Evolutionary conservation across 306 rosid species (phyloP).

Genomic region (Acacia crassicarpa): DNA sequence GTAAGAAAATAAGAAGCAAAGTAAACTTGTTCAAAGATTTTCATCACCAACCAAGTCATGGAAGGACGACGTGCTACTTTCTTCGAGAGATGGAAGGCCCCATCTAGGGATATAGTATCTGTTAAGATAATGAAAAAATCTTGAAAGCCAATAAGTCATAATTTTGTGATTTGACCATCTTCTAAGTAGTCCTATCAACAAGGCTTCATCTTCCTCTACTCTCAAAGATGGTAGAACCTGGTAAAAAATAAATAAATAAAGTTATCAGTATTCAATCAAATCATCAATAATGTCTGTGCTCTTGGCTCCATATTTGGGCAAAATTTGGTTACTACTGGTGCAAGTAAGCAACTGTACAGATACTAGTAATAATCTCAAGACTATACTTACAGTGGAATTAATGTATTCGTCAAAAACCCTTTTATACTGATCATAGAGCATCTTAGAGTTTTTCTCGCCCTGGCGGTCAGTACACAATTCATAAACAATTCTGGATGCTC

Average conservation of each 20-base stretch:
- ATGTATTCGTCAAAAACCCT: slow-evolving; percentile 66
- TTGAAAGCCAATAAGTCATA: slow-evolving; percentile 73
- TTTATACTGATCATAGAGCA: slow-evolving; percentile 59
- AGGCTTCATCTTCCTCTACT: slow-evolving; percentile 66
- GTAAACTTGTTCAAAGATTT: neutral
- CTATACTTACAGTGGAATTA: slow-evolving; percentile 51
- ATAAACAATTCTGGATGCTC: slow-evolving; percentile 50
- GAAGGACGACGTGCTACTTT: slow-evolving; percentile 63
- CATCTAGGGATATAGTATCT: slow-evolving; percentile 53
- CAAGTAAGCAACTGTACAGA: neutral
- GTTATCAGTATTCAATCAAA: neutral
- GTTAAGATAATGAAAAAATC: slow-evolving; percentile 60
- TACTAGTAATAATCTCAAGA: neutral
- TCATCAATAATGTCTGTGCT: neutral
- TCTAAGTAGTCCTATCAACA: slow-evolving; percentile 71
- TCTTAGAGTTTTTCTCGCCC: slow-evolving; percentile 48
- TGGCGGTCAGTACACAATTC: slow-evolving; percentile 61
- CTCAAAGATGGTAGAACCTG: slow-evolving; percentile 75
- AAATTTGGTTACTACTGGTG: neutral
- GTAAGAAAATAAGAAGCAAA: neutral
- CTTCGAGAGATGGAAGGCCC: slow-evolving; percentile 59
- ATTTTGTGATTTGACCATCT: slow-evolving; percentile 82
- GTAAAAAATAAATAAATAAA: neutral
- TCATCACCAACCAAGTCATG: slow-evolving; percentile 59
- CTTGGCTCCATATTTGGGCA: neutral